Evolutionary conservation across 257 asterid genomes (phyloP), one percentile per base, ranked within the genome.

Genomic region (Solanum bulbocastanum): DNA sequence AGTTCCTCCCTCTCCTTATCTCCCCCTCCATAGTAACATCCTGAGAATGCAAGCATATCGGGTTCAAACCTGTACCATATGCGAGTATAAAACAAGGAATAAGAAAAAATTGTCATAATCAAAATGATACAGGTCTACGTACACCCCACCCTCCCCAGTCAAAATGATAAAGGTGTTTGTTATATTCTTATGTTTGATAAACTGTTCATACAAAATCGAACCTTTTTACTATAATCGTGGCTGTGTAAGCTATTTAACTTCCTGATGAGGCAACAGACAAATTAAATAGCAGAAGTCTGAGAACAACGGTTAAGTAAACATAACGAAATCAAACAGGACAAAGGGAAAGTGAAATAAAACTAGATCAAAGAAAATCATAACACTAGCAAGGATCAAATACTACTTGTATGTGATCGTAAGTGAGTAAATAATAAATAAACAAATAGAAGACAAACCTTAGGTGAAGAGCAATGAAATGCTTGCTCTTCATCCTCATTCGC

Each of bases 1-100:
- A 97, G 90, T 86, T 95, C 99, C 85, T 52, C 91, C 92, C 94
- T 94, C 93, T 97, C 99, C 92, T 96, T 94, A 86, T 97, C 95
- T 39, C 99, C 99, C 83, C 99, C 99, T 87, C 99, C 99, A 65
- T 94, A 96, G 89, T 96, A 97, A 81, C 99, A 97, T 91, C 99
- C 98, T 49, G 99, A 95, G 94, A 97, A 97, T 87, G 99, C 99
- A 91, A 97, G 99, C 99, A 96, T 97, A 91, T 97, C 99, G 65
- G 99, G 98, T 92, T 97, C 99, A 89, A 95, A 97, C 96, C 99
- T 97, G 95, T 83, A 46, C 27, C 25, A 81, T 81, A 83, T 60
- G 12, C 22, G 2, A 79, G 65, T 40, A 25, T 8, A 27, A 42
- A 79, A 22, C 16, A 25, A 76, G 25, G 65, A 79, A 25, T 25